Evolutionary conservation across 1,284 basidiomycete species (phyloP).

Genomic region (Agroathelia rolfsii): DNA sequence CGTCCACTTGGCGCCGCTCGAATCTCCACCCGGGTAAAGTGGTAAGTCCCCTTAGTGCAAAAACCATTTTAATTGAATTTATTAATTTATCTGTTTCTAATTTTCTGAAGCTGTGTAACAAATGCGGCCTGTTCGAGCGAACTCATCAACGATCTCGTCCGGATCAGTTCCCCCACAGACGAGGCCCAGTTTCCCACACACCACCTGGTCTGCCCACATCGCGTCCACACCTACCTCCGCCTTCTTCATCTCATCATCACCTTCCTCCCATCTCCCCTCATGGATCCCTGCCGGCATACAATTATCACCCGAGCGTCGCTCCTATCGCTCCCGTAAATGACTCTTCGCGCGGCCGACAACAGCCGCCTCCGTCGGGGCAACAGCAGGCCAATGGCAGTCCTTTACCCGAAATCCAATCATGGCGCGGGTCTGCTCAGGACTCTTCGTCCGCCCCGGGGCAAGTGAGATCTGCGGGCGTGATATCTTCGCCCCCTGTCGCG

Average conservation of each 20-base stretch:
- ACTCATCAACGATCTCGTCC: conserved; percentile 72
- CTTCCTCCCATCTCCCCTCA: conserved; percentile 26
- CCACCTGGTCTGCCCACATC: conserved; percentile 22
- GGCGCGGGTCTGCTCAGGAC: too few relatives aligned
- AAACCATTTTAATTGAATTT: conserved; percentile 7
- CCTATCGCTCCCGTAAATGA: conserved; percentile 28
- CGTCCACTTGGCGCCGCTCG: conserved; percentile 68
- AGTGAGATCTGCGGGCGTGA: too few relatives aligned
- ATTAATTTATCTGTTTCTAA: conserved; percentile 5
- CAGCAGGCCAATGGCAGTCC: too few relatives aligned
- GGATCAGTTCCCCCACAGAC: conserved; percentile 72
- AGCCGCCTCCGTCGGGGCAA: too few relatives aligned
- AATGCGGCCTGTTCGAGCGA: conserved; percentile 74
- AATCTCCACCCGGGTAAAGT: conserved; percentile 76
- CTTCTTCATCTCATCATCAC: conserved; percentile 22
- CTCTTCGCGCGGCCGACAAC: too few relatives aligned
- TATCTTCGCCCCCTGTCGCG: too few relatives aligned
- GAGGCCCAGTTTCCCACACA: conserved; percentile 59
- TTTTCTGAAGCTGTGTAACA: conserved; percentile 64
- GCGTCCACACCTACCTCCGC: conserved; percentile 24
- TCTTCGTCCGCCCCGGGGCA: too few relatives aligned
- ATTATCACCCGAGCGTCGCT: conserved; percentile 41
- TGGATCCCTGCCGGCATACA: conserved; percentile 29
- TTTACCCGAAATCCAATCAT: conserved; percentile 24
- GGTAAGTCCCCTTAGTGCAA: conserved; percentile 31